Percentiles rank a stretch among this genome's conserved stretches.
Conservation (phyloP, 805 yeast species). For the Metschnikowia gelsemii region DNA sequence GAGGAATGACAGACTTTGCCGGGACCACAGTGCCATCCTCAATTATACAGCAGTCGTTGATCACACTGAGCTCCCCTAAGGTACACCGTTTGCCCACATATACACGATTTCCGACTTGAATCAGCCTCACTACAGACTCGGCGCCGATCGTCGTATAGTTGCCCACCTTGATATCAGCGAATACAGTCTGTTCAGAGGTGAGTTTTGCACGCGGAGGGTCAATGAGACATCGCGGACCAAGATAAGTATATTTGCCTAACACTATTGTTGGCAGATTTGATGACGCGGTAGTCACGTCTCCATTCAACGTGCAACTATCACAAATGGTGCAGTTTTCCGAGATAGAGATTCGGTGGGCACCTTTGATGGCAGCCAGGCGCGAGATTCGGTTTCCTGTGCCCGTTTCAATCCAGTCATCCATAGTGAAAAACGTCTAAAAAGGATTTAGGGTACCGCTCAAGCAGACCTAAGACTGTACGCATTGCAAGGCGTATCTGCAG, state of each 20-base stretch:
- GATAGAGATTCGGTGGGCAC: constrained; percentile 44
- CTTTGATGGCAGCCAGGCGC: constrained; percentile 41
- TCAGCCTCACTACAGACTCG: constrained; percentile 32
- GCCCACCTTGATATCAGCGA: constrained; percentile 37
- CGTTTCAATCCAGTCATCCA: constrained; percentile 46
- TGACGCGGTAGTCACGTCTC: constrained; percentile 27
- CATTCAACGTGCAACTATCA: constrained; percentile 33
- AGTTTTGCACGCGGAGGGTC: constrained; percentile 27
- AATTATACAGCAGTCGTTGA: constrained; percentile 54
- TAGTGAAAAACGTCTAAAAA: neutral
- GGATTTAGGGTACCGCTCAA: too few species aligned
- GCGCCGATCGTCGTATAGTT: constrained; percentile 46
- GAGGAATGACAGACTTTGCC: constrained; percentile 47
- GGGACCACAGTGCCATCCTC: constrained; percentile 44
- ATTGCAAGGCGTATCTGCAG: neutral
- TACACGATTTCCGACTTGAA: constrained; percentile 50
- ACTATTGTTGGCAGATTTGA: constrained; percentile 30
- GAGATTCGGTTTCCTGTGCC: constrained; percentile 52
- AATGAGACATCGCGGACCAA: constrained; percentile 31
- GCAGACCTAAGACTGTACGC: neutral
- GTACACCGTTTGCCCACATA: constrained; percentile 43
- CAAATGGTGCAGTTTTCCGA: constrained; percentile 48
- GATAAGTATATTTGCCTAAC: constrained; percentile 48
- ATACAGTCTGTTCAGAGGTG: neutral
- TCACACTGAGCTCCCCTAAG: constrained; percentile 35